Evolutionary conservation across 164 flowering plant genomes (phyloP), one percentile per base, ranked within the genome.

Genomic region (Houttuynia cordata): DNA sequence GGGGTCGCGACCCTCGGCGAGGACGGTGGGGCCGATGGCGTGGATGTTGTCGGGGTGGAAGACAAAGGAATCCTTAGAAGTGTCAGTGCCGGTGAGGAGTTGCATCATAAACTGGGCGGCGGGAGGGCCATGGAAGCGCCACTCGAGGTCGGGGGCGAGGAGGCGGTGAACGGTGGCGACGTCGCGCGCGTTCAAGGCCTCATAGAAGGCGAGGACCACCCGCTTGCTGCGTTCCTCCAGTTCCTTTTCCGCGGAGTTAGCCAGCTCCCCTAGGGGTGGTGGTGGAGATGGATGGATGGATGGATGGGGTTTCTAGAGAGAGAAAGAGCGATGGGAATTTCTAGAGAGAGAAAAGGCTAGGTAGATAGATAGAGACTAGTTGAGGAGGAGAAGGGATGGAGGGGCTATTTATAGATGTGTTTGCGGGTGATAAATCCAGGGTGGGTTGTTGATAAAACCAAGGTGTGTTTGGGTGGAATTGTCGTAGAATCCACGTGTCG

Each of bases 41-140:
- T 41, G 25, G 61, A 61, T 22, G 30, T 60, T 59, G 20, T 45
- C 34, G 5, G 61, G 70, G 10, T 22, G 22, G 64, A 67, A 67
- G 6, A 8, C 25, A 45, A 67, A 67, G 19, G 45, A 39, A 3
- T 49, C 24, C 15, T n/a, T 14, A 7, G 21, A 20, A 6, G 55
- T 19, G 42, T 41, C 53, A 30, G 37, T 30, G 34, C 68, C 91
- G 42, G 95, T 83, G 64, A 84, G 83, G 23, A 88, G 68, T 67
- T 78, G 91, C 91, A 88, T 86, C 88, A 91, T 53, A 78, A 70
- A 81, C 71, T 91, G 97, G 79, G 80, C 86, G 12, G 86, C 41
- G 0, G 95, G 97, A 0, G 97, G 97, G 62, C 97, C 97, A 70
- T 90, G 97, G 81, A 91, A 91, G 91, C 94, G 84, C 96, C 96